Conservation (phyloP, 257 asterid species). For the Linderniella brevidens region DNA sequence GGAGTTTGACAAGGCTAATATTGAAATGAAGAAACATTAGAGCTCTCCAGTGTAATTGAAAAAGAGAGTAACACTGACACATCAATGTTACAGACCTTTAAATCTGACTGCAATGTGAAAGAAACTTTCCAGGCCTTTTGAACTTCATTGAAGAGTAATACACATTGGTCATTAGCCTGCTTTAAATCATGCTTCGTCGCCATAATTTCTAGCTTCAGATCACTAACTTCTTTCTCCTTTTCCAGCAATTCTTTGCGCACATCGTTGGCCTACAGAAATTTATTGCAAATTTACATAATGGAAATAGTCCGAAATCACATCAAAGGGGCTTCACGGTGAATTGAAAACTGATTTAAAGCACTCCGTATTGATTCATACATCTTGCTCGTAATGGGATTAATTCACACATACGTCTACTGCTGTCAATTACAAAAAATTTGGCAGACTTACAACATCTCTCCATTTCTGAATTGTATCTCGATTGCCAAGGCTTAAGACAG, state of each 20-base stretch:
- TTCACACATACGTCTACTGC: neutral
- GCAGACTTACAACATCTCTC: constrained; percentile 82
- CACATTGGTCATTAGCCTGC: constrained; percentile 80
- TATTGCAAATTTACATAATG: constrained; percentile 1
- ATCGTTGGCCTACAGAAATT: constrained; percentile 71
- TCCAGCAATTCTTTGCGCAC: constrained; percentile 81
- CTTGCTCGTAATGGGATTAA: neutral
- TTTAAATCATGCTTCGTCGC: constrained; percentile 55
- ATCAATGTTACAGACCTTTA: constrained; percentile 47
- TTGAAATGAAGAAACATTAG: constrained; percentile 7
- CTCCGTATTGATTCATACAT: neutral
- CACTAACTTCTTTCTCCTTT: constrained; percentile 62
- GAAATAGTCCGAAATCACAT: too few relatives aligned
- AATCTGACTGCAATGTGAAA: constrained; percentile 76
- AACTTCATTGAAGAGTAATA: constrained; percentile 85
- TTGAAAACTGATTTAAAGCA: neutral
- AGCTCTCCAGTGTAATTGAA: constrained; percentile 7
- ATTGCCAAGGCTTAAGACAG: constrained; percentile 74
- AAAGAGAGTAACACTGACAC: constrained; percentile 3
- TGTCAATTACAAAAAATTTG: constrained; percentile 6
- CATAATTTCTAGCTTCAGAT: constrained; percentile 53
- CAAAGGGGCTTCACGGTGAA: too few relatives aligned
- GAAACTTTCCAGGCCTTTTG: constrained; percentile 98
- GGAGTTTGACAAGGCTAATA: neutral
- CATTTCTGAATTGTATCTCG: constrained; percentile 91